Percentiles rank a stretch among this genome's conserved stretches.
These are phyloP conservation scores for Apostasia shenzhenica DNA, from an alignment of 106 monocot genomes.

Conservation along the genomic window DNA sequence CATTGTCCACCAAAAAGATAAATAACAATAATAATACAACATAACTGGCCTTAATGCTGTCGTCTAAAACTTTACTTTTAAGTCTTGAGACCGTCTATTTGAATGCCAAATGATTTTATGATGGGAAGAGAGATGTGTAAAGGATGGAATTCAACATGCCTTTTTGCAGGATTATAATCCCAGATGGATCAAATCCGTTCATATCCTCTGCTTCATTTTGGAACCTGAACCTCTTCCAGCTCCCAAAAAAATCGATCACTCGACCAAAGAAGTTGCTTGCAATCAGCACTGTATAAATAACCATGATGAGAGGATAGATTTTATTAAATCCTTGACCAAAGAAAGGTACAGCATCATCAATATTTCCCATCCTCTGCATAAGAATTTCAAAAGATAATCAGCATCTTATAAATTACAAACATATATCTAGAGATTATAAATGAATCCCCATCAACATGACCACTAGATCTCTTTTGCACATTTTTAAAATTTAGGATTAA, in stretches of 20 bases:
- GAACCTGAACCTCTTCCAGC: constrained; percentile 75
- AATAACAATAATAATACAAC: neutral
- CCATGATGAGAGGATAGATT: constrained; percentile 82
- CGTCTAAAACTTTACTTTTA: neutral
- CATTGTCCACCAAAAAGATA: no score
- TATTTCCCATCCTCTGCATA: constrained; percentile 74
- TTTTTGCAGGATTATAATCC: constrained; percentile 90
- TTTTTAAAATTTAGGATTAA: no score
- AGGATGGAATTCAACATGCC: constrained; percentile 21
- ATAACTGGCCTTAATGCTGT: neutral
- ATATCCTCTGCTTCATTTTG: constrained; percentile 69
- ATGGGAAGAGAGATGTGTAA: no score
- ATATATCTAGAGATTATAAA: neutral
- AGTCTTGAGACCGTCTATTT: neutral
- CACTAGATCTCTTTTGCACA: no score
- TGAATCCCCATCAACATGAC: no score
- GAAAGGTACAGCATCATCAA: constrained; percentile 76
- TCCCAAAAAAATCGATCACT: constrained; percentile 67
- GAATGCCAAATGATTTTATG: neutral
- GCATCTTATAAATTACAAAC: neutral
- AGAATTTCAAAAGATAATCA: neutral
- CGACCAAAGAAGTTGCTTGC: constrained; percentile 81
- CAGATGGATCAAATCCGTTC: constrained; percentile 94
- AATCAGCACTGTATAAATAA: constrained; percentile 65
- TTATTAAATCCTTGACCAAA: constrained; percentile 67